phyloP scores from a whole-genome alignment of 1,139 yeast genomes.

The Hyphopichia buzzinii region DNA sequence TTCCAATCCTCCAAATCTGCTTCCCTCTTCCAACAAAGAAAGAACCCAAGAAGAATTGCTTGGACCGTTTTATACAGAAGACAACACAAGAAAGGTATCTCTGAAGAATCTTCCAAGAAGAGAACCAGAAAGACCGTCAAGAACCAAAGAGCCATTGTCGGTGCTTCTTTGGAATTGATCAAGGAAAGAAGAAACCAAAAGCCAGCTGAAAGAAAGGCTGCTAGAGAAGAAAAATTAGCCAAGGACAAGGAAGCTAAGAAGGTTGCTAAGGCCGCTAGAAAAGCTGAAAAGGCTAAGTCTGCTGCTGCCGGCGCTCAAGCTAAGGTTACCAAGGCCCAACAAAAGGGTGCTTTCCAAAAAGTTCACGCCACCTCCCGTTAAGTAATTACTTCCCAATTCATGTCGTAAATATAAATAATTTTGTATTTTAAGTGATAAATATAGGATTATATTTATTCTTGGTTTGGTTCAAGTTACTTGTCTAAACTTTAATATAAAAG shows the following conservation, averaged over 20 bases:
- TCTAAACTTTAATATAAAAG: neutral
- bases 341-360: constrained; percentile 94
- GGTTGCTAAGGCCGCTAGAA: constrained; percentile 90
- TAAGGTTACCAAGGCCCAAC: constrained; percentile 79
- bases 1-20: constrained; percentile 98
- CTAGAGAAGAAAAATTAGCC: constrained; percentile 87
- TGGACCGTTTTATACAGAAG: constrained; percentile 99
- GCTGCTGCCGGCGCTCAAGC: constrained; percentile 69
- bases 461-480: neutral
- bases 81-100: constrained; percentile 99
- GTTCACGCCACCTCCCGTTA: constrained; percentile 97
- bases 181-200: constrained; percentile 95
- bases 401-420: constrained; percentile 1
- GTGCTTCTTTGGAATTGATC: constrained; percentile 98
- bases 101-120: constrained; percentile 98
- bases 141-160: constrained; percentile 98
- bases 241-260: constrained; percentile 96
- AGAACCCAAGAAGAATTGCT: constrained; percentile 99
- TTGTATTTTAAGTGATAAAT: neutral
- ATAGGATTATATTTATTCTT: neutral
- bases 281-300: constrained; percentile 87
- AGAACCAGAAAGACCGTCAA: constrained; percentile 97
- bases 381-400: constrained; percentile 17
- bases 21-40: constrained; percentile 98
- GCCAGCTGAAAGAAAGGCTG: constrained; percentile 98